Evolutionary conservation across 2,329 filamentous ascomycete genomes (phyloP).

Genomic region (Aspergillus fumigatiaffinis): DNA sequence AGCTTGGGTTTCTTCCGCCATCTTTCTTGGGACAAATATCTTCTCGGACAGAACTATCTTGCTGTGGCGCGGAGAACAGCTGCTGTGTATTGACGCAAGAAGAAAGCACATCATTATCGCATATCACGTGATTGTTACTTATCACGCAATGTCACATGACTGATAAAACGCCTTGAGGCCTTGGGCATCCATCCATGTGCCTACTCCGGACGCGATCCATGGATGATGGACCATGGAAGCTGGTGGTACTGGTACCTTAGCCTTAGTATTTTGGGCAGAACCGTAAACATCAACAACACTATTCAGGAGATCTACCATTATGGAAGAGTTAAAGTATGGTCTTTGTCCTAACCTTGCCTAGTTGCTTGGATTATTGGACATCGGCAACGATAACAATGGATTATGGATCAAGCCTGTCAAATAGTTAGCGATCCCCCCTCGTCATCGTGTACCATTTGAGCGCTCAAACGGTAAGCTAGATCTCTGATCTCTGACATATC

Average conservation of each 20-base stretch:
- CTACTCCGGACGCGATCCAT: not conserved
- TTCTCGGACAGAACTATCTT: not conserved
- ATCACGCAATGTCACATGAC: not conserved
- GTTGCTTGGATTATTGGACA: not conserved
- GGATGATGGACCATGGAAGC: not conserved
- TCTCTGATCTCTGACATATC: not conserved
- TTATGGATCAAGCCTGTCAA: not conserved
- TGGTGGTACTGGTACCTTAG: no score
- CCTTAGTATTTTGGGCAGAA: not conserved
- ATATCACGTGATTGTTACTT: not conserved
- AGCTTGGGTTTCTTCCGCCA: conserved; percentile 27
- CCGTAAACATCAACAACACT: not conserved
- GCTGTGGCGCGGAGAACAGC: not conserved
- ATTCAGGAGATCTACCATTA: not conserved
- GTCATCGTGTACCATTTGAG: not conserved
- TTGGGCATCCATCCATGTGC: not conserved
- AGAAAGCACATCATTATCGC: not conserved
- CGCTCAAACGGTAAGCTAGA: not conserved
- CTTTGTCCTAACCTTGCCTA: not conserved
- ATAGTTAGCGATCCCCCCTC: not conserved
- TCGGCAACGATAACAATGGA: not conserved
- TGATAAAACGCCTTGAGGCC: not conserved
- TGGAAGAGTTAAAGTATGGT: not conserved
- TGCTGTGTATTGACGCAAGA: not conserved
- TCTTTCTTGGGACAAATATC: conserved; percentile 4